These are phyloP conservation scores for Nigrospora sphaerica DNA, from an alignment of 2,329 filamentous ascomycete species.

Conservation along the genomic window DNA sequence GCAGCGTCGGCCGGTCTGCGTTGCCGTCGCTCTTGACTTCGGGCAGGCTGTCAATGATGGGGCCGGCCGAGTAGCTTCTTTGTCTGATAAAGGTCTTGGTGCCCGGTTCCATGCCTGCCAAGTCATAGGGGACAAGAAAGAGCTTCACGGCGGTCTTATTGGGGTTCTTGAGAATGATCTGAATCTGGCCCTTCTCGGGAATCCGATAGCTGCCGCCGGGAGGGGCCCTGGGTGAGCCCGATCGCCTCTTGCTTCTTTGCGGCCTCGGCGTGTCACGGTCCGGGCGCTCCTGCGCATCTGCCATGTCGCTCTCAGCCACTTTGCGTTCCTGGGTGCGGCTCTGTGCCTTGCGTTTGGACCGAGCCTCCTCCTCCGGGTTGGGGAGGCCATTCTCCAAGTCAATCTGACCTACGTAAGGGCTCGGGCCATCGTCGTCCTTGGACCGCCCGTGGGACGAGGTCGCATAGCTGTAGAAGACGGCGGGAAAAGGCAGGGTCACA, in stretches of 20 bases:
- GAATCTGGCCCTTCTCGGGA: conserved; percentile 85
- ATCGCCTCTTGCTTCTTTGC: conserved; percentile 43
- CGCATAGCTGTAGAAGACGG: conserved; percentile 92
- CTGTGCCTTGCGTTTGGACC: conserved; percentile 41
- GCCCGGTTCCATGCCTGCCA: conserved; percentile 84
- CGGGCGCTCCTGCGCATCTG: conserved; percentile 11
- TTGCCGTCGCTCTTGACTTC: conserved; percentile 15
- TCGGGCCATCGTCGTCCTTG: conserved; percentile 75
- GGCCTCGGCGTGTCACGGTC: conserved; percentile 23
- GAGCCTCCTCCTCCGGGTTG: conserved; percentile 39
- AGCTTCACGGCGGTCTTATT: conserved; percentile 98
- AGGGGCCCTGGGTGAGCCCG: conserved; percentile 57
- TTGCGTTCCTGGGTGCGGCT: conserved; percentile 32
- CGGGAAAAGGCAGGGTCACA: conserved; percentile 83
- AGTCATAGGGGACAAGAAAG: conserved; percentile 87
- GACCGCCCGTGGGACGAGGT: conserved; percentile 56
- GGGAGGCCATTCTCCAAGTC: conserved; percentile 78
- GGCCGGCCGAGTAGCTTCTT: conserved; percentile 82
- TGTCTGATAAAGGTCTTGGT: conserved; percentile 96
- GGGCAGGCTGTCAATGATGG: conserved; percentile 64
- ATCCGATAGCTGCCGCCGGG: conserved; percentile 90
- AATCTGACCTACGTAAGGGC: conserved; percentile 89
- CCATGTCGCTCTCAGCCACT: conserved; percentile 18
- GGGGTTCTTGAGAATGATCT: conserved; percentile 96
- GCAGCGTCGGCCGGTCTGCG: conserved; percentile 61